Base-by-base conservation (phyloP, 1,139 yeast species). In the Kodamaea arcana region DNA sequence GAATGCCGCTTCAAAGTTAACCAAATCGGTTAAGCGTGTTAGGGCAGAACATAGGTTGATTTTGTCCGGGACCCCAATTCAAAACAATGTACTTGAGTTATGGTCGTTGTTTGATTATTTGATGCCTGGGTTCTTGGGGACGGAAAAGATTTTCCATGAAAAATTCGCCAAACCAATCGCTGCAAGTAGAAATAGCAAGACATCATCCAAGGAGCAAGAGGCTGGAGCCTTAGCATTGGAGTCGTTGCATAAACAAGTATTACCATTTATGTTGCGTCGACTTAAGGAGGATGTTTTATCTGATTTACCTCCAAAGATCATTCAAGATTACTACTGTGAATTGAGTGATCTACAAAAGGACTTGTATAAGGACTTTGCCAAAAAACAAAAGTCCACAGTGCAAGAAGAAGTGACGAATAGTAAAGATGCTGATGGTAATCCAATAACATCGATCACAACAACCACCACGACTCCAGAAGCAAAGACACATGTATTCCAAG, bases 111-210 rank as follows among this genome's bases (percentile, higher is more conserved):
- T 94, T 67, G 98, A 94, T 58, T 94, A 88, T 58, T 70, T 94
- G 57, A 94, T 94, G 98, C 99, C 99, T 1, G 99, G 98, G 1
- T 94, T 92, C 56, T 69, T 94, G 49, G 99, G 98, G 13, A 83
- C 95, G 2, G 98, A 94, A 54, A 92, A 88, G 59, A 75, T 83
- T 30, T 94, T 94, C 65, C 94, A 90, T 50, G 97, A 90, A 44
- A 81, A 92, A 46, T 94, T 90, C 69, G 95, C 97, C 15, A 90
- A 88, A 52, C 99, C 99, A 3, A 94, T 94, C 56, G 94, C 97
- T 2, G 94, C 95, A 2, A 84, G 96, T 35, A 72, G 97, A 54
- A 87, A 86, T 47, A 83, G 92, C 46, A 92, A 92, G 54, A 80
- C 92, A 0, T 85, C 96, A 2, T 83, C 95, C 0, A 90, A 82